phyloP scores from a whole-genome alignment of 345 rosid genomes.

The Reutealis trisperma region DNA sequence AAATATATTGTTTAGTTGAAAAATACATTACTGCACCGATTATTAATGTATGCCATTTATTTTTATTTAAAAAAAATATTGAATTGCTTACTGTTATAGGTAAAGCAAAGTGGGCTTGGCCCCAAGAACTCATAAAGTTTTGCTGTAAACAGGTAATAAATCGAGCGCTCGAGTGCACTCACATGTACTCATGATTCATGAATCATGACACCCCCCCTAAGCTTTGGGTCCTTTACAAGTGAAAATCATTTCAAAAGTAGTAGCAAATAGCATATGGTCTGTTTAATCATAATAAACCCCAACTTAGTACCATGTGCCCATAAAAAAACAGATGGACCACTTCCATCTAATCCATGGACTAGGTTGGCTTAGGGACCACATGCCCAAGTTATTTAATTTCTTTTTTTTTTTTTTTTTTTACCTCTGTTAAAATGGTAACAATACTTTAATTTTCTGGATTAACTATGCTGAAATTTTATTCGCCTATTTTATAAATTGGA shows the following conservation, averaged over 20 bases:
- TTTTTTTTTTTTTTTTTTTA: neutral
- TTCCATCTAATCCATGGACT: neutral
- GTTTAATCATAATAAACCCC: neutral
- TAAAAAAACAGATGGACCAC: neutral
- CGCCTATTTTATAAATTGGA: no score
- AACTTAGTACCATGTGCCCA: neutral
- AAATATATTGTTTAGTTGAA: no score
- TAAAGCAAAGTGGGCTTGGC: neutral
- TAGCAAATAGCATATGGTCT: neutral
- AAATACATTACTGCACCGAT: no score
- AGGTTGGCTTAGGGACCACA: neutral
- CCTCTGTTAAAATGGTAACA: no score
- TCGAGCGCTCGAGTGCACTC: neutral
- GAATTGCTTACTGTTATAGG: neutral
- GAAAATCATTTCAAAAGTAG: neutral
- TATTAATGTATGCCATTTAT: no score
- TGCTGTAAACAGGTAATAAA: neutral
- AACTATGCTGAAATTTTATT: no score
- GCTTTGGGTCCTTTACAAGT: neutral
- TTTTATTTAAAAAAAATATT: no score
- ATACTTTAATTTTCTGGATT: no score
- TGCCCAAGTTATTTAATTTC: neutral
- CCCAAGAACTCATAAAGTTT: neutral
- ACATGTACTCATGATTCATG: slow-evolving; percentile 15
- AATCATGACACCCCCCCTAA: neutral